Conservation (phyloP, 2,329 filamentous ascomycete genomes). For the Colletotrichum sp. region DNA sequence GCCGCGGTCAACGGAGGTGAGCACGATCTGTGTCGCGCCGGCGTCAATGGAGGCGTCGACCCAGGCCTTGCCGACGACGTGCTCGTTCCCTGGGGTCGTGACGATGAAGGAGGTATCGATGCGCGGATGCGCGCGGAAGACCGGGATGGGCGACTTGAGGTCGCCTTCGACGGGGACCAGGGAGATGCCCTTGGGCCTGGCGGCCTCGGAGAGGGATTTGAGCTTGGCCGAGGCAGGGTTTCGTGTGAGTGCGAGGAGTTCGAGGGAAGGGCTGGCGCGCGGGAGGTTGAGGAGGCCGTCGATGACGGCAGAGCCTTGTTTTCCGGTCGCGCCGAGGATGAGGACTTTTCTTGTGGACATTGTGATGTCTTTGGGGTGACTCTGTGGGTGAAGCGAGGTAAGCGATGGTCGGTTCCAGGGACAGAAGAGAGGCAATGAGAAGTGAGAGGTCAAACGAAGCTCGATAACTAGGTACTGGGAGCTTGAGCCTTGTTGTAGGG, state of each 20-base stretch:
- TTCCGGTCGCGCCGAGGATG: slow-evolving; percentile 52
- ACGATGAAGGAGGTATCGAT: slow-evolving; percentile 30
- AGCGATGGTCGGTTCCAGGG: background rate
- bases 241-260: slow-evolving; percentile 19
- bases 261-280: background rate
- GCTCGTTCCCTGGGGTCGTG: slow-evolving; percentile 29
- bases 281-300: slow-evolving; percentile 28
- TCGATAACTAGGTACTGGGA: background rate
- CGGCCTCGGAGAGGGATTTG: slow-evolving; percentile 17
- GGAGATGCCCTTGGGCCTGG: slow-evolving; percentile 1
- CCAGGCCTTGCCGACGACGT: slow-evolving; percentile 26
- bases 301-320: slow-evolving; percentile 49
- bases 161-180: slow-evolving; percentile 25
- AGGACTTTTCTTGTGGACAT: slow-evolving; percentile 39
- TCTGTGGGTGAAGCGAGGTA: background rate
- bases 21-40: slow-evolving; percentile 48
- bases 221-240: slow-evolving; percentile 6
- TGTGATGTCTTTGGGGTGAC: background rate
- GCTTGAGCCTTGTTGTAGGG: background rate
- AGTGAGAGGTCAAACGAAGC: background rate
- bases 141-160: slow-evolving; percentile 18
- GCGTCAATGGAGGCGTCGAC: slow-evolving; percentile 34
- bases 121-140: slow-evolving; percentile 24
- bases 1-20: slow-evolving; percentile 28
- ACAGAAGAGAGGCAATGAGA: no score